phyloP scores from a whole-genome alignment of 106 monocot species.

The Iris macrosiphon region DNA sequence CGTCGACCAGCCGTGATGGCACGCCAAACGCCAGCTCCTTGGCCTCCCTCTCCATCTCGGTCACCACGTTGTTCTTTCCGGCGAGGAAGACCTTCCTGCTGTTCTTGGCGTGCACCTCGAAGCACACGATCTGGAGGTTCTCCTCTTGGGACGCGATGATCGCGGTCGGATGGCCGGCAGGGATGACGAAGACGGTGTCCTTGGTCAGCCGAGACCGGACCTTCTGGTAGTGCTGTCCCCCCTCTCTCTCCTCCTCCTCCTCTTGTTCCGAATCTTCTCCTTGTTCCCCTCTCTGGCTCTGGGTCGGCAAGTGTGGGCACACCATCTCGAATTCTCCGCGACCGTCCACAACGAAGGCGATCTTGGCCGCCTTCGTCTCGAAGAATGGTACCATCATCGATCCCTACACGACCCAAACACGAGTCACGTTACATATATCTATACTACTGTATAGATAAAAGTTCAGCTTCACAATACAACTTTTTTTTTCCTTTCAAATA shows the following conservation, averaged over 20 bases:
- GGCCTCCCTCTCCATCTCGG: constrained; percentile 41
- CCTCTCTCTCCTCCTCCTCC: too few relatives aligned
- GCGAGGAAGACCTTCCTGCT: constrained; percentile 48
- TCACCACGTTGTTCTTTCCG: constrained; percentile 45
- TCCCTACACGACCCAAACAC: too few relatives aligned
- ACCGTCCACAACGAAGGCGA: constrained; percentile 40
- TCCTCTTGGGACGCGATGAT: constrained; percentile 4
- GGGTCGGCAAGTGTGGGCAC: constrained; percentile 25
- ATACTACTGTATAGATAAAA: too few relatives aligned
- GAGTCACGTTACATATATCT: too few relatives aligned
- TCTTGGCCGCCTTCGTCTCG: constrained; percentile 44
- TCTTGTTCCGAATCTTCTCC: background rate
- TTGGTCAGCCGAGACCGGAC: constrained; percentile 16
- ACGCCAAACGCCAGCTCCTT: constrained; percentile 55
- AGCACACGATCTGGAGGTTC: constrained; percentile 36
- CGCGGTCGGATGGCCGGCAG: constrained; percentile 45
- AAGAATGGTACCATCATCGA: constrained; percentile 54
- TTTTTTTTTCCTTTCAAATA: too few relatives aligned
- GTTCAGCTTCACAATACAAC: too few relatives aligned
- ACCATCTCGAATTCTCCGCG: constrained; percentile 54
- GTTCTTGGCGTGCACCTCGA: constrained; percentile 28
- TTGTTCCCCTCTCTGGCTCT: background rate
- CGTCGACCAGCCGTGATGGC: constrained; percentile 23
- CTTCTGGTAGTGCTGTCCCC: background rate
- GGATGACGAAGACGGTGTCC: constrained; percentile 34